phyloP scores from a whole-genome alignment of 2,329 filamentous ascomycete species.

The Colletotrichum siamense region DNA sequence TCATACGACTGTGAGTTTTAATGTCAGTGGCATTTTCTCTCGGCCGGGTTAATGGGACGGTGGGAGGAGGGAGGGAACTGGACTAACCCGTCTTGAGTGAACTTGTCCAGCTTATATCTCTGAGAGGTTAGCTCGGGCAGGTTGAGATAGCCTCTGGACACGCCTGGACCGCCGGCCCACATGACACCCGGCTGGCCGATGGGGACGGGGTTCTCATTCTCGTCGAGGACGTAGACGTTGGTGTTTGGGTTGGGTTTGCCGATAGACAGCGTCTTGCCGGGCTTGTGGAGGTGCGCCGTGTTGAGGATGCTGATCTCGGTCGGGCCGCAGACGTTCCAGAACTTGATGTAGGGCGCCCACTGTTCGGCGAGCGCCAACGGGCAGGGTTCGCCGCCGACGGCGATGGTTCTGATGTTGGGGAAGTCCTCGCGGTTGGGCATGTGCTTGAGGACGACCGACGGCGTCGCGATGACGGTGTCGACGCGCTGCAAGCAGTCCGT shows the following conservation, averaged over 20 bases:
- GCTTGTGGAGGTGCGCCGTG: constrained; percentile 36
- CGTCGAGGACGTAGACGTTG: constrained; percentile 58
- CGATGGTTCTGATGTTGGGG: constrained; percentile 21
- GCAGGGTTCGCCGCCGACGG: constrained; percentile 23
- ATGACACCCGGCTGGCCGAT: constrained; percentile 56
- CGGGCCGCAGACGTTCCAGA: constrained; percentile 64
- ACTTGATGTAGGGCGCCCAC: constrained; percentile 54
- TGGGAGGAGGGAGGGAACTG: neutral
- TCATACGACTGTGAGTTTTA: constrained; percentile 39
- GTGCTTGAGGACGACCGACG: constrained; percentile 23
- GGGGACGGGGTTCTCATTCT: constrained; percentile 44
- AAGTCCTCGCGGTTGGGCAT: constrained; percentile 21
- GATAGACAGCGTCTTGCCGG: constrained; percentile 54
- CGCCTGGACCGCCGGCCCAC: constrained; percentile 62
- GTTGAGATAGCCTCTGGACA: constrained; percentile 61
- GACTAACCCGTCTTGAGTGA: constrained; percentile 55
- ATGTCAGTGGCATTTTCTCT: neutral
- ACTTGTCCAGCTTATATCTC: constrained; percentile 56
- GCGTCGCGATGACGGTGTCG: constrained; percentile 25
- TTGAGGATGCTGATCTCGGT: constrained; percentile 67
- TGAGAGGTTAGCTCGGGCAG: constrained; percentile 54
- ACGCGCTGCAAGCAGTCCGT: constrained; percentile 20
- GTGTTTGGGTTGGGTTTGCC: constrained; percentile 63
- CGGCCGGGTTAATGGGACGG: neutral
- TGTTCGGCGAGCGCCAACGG: constrained; percentile 52